These are phyloP conservation scores for Aspergillus felis DNA, from an alignment of 2,329 filamentous ascomycete genomes.

Conservation along the genomic window DNA sequence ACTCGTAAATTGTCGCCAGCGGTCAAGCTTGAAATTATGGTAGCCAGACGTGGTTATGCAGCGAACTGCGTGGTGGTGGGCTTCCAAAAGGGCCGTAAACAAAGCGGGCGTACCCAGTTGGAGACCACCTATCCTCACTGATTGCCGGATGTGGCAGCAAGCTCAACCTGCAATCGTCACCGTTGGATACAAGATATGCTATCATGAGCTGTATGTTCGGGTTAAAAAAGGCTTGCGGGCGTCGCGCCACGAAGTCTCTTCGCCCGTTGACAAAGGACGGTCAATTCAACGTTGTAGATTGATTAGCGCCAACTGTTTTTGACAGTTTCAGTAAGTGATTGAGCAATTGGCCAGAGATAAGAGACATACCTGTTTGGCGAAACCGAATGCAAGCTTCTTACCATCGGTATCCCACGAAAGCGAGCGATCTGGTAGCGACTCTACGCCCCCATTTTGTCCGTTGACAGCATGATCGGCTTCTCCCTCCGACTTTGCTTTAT, in stretches of 20 bases:
- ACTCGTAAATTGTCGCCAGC: not conserved
- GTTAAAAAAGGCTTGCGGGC: not conserved
- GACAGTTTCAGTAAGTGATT: slow-evolving; percentile 2
- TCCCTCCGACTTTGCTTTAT: slow-evolving; percentile 32
- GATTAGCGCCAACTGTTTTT: slow-evolving; percentile 34
- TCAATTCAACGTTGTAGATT: slow-evolving; percentile 36
- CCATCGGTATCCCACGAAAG: slow-evolving; percentile 53
- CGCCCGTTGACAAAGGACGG: not conserved
- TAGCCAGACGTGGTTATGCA: not conserved
- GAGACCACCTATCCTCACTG: not conserved
- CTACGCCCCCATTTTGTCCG: slow-evolving; percentile 32
- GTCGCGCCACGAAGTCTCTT: not conserved
- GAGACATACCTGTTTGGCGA: slow-evolving; percentile 45
- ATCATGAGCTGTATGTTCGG: not conserved
- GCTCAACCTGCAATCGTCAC: not conserved
- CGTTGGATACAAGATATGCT: not conserved
- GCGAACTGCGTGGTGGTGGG: not conserved
- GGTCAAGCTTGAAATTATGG: not conserved
- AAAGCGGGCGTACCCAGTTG: not conserved
- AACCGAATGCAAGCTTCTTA: slow-evolving; percentile 50
- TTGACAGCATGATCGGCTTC: slow-evolving; percentile 27
- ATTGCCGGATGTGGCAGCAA: not conserved
- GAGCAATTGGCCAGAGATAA: slow-evolving; percentile 2
- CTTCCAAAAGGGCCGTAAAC: not conserved
- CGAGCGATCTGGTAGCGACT: slow-evolving; percentile 32